Base-by-base conservation (phyloP, 768 basidiomycete genomes). In the Boletus edulis region DNA sequence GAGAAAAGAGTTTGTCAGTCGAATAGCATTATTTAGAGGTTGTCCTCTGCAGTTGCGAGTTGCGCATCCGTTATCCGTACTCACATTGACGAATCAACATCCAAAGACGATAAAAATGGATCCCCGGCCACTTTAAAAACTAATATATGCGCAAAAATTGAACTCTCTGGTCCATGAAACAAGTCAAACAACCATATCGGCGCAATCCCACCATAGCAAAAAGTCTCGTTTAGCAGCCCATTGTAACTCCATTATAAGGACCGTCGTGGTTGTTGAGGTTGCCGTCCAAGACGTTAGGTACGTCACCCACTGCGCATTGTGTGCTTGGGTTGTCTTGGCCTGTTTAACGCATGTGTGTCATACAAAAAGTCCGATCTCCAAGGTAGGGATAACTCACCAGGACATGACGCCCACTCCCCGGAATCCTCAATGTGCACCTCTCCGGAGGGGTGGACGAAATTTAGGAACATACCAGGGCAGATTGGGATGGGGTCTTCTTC, bases 271-370 rank as follows among this genome's bases (percentile, higher is more conserved):
- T 71, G 20, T 52, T 34, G 35, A 65, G 52, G 43, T 73, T 53
- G 2, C 81, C 56, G 4, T 69, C 69, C 22, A 81, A 77, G 51
- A 88, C 72, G 29, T 75, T 76, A 0, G 75, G 62, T 48, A 64
- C 62, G 9, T 60, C 58, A 31, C 61, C 58, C 24, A 63, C 55
- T 18, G 57, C 61, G 40, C 58, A 65, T 53, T 76, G 64, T 3
- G 44, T 57, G 56, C 76, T 81, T 6, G 76, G 61, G 62, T 88
- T 87, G 56, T 89, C 87, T 54, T 86, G 79, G 5, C 85, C 65
- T 66, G n/a, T 62, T 51, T 5, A 17, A 46, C 14, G 12, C 3
- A 11, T 17, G 22, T 24, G 22, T 17, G 5, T 40, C 38, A 8
- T 53, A 17, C n/a, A 56, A 14, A 45, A 47, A 40, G 37, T 11